Conservation (phyloP, 768 basidiomycete species). For the Asterophora lycoperdoides region DNA sequence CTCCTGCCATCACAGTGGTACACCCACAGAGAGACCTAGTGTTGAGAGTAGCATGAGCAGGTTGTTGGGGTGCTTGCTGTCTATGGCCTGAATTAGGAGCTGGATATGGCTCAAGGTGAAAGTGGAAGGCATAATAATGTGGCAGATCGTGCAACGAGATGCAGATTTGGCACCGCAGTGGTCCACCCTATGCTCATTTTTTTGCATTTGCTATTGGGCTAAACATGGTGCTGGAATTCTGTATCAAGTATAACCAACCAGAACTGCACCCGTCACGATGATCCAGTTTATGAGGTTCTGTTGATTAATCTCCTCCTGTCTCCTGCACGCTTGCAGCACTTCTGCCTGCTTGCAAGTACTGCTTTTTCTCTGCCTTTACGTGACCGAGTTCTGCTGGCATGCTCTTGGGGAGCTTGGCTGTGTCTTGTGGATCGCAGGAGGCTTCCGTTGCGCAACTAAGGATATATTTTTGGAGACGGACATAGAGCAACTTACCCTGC, state of each 20-base stretch:
- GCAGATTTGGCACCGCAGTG: too few relatives aligned
- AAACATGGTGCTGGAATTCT: constrained; percentile 15
- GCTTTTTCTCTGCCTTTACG: constrained; percentile 77
- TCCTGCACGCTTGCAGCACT: constrained; percentile 45
- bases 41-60: too few relatives aligned
- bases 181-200: too few relatives aligned
- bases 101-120: too few relatives aligned
- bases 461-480: not conserved
- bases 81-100: too few relatives aligned
- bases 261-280: constrained; percentile 11
- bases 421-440: constrained; percentile 78
- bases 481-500: constrained; percentile 42
- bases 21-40: too few relatives aligned
- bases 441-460: constrained; percentile 61
- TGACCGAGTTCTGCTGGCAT: constrained; percentile 79
- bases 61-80: too few relatives aligned
- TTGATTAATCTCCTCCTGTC: constrained; percentile 55
- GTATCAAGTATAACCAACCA: constrained; percentile 4
- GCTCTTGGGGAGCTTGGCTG: constrained; percentile 70
- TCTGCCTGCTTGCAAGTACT: constrained; percentile 53
- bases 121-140: too few relatives aligned
- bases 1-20: too few relatives aligned
- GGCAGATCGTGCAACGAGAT: too few relatives aligned
- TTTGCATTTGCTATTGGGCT: too few relatives aligned
- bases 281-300: constrained; percentile 34